These are phyloP conservation scores for Aethionema arabicum DNA, from an alignment of 345 rosid genomes.

Conservation along the genomic window DNA sequence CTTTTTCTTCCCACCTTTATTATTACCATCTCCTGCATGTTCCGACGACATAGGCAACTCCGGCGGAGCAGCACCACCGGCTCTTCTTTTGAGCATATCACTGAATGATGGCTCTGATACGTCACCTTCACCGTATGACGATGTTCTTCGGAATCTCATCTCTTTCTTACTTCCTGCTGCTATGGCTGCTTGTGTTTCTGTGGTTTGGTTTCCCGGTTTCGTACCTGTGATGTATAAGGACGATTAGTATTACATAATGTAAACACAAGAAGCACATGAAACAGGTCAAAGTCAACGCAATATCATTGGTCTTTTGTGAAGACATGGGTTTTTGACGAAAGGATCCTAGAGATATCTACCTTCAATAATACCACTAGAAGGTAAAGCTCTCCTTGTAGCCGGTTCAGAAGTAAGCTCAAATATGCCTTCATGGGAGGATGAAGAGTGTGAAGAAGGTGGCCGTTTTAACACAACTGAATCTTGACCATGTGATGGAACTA, in stretches of 20 bases:
- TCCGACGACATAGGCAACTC: too few relatives aligned
- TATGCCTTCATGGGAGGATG: constrained; percentile 52
- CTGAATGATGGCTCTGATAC: constrained; percentile 69
- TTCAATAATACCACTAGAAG: constrained; percentile 37
- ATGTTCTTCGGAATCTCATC: constrained; percentile 41
- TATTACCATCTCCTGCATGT: constrained; percentile 34
- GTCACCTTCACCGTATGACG: constrained; percentile 50
- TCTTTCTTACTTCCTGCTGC: constrained; percentile 50
- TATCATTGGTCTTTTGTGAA: background rate
- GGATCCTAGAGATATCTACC: constrained; percentile 33
- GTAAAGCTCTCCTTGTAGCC: constrained; percentile 39
- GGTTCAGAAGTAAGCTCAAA: constrained; percentile 44
- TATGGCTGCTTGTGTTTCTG: constrained; percentile 12
- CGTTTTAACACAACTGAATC: constrained; percentile 44
- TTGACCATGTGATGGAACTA: constrained; percentile 44
- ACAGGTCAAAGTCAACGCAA: background rate
- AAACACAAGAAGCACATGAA: background rate
- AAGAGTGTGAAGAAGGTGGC: constrained; percentile 42
- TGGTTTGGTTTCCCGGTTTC: constrained; percentile 16
- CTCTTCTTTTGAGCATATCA: constrained; percentile 50
- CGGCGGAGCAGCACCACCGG: too few relatives aligned
- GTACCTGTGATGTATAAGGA: constrained; percentile 20
- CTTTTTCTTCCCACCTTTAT: constrained; percentile 68
- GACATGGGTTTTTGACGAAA: too few relatives aligned
- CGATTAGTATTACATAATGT: background rate